Evolutionary conservation across 2,329 filamentous ascomycete genomes (phyloP).

Genomic region (Xylariaceae sp.): DNA sequence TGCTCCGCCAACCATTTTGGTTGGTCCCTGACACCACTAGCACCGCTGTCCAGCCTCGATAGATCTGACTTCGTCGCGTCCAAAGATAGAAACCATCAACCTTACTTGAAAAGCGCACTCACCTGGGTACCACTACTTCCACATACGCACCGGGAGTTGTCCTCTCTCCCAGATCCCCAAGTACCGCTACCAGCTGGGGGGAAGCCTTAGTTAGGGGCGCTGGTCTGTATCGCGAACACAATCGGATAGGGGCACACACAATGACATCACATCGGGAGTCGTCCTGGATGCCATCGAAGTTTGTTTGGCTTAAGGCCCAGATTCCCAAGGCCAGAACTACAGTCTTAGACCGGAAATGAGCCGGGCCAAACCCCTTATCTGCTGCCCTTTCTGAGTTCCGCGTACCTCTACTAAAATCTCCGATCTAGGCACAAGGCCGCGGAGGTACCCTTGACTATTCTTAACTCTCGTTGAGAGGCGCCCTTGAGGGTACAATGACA

Average conservation of each 20-base stretch:
- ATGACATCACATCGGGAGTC: background rate
- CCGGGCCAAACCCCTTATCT: background rate
- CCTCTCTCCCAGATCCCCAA: background rate
- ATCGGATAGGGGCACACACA: background rate
- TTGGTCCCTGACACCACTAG: background rate
- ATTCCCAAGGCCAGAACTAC: background rate
- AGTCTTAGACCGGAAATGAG: background rate
- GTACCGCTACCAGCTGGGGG: background rate
- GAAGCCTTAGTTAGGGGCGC: background rate
- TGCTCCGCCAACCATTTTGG: background rate
- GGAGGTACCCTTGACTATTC: background rate
- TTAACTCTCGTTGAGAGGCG: background rate
- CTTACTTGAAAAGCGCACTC: background rate
- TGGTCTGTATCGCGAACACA: background rate
- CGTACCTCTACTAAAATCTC: background rate
- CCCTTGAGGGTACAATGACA: background rate
- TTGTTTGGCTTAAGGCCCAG: background rate
- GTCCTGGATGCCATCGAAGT: conserved; percentile 1
- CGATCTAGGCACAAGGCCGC: background rate
- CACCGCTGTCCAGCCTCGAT: background rate
- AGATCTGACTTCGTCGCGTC: background rate
- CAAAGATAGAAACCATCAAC: background rate
- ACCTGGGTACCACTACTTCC: background rate
- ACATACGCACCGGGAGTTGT: background rate
- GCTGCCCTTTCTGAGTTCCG: background rate